Percentiles rank a stretch among this genome's conserved stretches.
Conservation (phyloP, 1,284 basidiomycete species). For the Austroboletus novae-zelandiae region DNA sequence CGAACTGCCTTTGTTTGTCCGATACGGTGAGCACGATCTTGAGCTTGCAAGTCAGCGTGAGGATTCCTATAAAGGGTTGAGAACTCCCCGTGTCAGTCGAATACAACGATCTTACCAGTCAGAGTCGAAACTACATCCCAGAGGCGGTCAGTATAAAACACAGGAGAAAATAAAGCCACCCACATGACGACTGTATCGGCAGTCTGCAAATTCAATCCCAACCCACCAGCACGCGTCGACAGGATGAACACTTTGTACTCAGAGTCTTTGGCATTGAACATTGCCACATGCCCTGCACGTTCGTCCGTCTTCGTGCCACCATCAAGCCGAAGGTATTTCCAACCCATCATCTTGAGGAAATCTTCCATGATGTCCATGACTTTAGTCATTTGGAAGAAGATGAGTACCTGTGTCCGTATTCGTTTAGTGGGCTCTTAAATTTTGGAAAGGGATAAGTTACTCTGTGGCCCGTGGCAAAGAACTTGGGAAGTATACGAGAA, state of each 20-base stretch:
- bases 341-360: constrained; percentile 88
- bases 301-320: constrained; percentile 99
- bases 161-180: constrained; percentile 38
- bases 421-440: constrained; percentile 1
- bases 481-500: constrained; percentile 90
- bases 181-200: constrained; percentile 99
- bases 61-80: constrained; percentile 68
- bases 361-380: constrained; percentile 99
- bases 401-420: constrained; percentile 66
- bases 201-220: constrained; percentile 97
- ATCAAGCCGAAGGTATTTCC: constrained; percentile 93
- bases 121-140: constrained; percentile 71
- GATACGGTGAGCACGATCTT: constrained; percentile 99
- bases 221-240: constrained; percentile 95
- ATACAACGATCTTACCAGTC: constrained; percentile 56
- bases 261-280: constrained; percentile 91
- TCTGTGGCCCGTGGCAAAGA: constrained; percentile 90
- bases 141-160: constrained; percentile 5
- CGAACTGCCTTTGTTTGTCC: constrained; percentile 98
- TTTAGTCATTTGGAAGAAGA: constrained; percentile 99
- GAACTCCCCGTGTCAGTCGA: not conserved
- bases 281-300: constrained; percentile 84
- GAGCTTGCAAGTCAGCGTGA: constrained; percentile 97
- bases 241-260: constrained; percentile 94
- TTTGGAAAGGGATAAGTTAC: constrained; percentile 42